These are phyloP conservation scores for Acacia pycnantha DNA, from an alignment of 331 rosid genomes.

Conservation along the genomic window DNA sequence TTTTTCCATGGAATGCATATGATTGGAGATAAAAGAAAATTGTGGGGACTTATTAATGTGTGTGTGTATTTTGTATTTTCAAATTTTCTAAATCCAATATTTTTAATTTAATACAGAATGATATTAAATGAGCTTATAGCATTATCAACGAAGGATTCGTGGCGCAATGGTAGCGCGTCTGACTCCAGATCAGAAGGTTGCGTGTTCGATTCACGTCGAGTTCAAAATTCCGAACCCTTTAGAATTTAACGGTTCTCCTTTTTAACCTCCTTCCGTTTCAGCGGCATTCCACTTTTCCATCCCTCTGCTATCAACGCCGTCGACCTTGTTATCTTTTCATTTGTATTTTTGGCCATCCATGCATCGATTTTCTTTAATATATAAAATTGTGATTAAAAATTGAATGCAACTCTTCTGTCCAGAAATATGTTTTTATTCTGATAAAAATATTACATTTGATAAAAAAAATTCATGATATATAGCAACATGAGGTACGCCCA, in stretches of 20 bases:
- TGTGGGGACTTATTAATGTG: background rate
- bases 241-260: background rate
- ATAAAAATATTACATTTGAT: no score
- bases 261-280: background rate
- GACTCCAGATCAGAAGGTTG: slow-evolving; percentile 99
- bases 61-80: no score
- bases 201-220: slow-evolving; percentile 99
- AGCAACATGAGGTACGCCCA: background rate
- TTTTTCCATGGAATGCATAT: background rate
- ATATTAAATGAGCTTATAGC: background rate
- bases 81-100: no score
- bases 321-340: background rate
- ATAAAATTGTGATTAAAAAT: background rate
- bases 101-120: accelerated
- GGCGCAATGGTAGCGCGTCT: slow-evolving; percentile 26
- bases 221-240: slow-evolving; percentile 39
- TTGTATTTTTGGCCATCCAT: background rate
- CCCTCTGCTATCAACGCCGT: background rate
- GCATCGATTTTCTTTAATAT: background rate
- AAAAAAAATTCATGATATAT: background rate
- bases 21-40: background rate
- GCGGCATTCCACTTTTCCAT: background rate
- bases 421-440: no score
- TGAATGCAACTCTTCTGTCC: background rate
- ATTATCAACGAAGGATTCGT: background rate